Base-by-base conservation (phyloP, 1,284 basidiomycete genomes). In the Papiliotrema laurentii region DNA sequence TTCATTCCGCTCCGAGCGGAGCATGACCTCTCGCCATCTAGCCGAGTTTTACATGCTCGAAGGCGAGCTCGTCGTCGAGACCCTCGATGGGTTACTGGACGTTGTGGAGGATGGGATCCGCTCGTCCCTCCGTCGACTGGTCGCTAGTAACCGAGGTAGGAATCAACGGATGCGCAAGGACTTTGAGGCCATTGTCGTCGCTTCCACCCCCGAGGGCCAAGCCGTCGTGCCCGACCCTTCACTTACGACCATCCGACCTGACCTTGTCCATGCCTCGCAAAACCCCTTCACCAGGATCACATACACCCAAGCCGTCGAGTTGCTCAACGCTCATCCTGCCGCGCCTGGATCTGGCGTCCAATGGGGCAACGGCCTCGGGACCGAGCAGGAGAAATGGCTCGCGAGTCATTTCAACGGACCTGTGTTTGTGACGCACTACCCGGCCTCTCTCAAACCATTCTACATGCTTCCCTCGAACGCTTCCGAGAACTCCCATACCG, bases 21-120 rank as follows among this genome's bases (percentile, higher is more conserved):
- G 84, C 4, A 80, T 86, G 59, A 97, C 94, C 1, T 83, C 82
- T 43, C 80, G 94, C n/a, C 94, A 99, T 71, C 80, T 99, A 6
- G 83, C 89, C 42, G 96, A 99, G 69, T 99, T 98, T 72, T 96
- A 90, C 88, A 98, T 98, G 94, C 80, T 96, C 49, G 94, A 99
- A 74, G 91, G 87, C 0, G 94, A 96, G 68, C 83, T 88, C 77
- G 83, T 87, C 65, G 60, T 74, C n/a, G 54, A 65, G 4, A 54
- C 60, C 5, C 59, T 78, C 24, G 67, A 72, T 10, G 80, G 81
- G 19, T 72, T 96, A 14, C 86, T 88, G 68, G 74, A 77, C 34
- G 76, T 90, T 21, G 83, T 86, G 1, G 90, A 96, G 71, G 78
- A 76, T 21, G 77, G 80, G 2, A 58, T 75, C 2, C 55, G 61